Evolutionary conservation across 2,329 filamentous ascomycete species (phyloP), one percentile per base, ranked within the genome.

Genomic region (Sporothrix brunneoviolacea): DNA sequence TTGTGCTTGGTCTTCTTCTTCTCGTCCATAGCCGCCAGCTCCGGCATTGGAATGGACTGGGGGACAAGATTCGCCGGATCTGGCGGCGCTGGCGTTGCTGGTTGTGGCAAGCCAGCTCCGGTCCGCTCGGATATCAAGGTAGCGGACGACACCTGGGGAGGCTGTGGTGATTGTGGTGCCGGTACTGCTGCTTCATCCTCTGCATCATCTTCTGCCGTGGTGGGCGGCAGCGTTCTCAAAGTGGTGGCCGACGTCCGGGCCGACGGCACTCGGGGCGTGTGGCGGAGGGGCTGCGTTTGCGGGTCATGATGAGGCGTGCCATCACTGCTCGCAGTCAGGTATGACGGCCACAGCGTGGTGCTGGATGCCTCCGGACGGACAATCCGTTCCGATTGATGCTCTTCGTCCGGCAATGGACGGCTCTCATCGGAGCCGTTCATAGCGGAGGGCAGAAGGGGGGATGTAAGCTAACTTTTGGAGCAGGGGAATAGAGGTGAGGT

Each of bases 271-370:
- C 33, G 30, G 19, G 21, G 33, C 9, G 15, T 28, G 6, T 28
- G 6, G 10, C 10, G 24, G 24, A 28, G 6, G 24, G n/a, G n/a
- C n/a, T n/a, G n/a, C n/a, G n/a, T n/a, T n/a, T n/a, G n/a, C n/a
- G n/a, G n/a, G n/a, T n/a, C n/a, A n/a, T 51, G 41, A 22, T 53
- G 12, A 30, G 51, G 39, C 45, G 51, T 7, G 45, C 30, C 12
- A n/a, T 46, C 6, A 18, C 49, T 15, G 37, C 39, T 10, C 3
- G 37, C 36, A 6, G 41, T 19, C 18, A 46, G 18, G 38, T 36
- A 41, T 8, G 50, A 44, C 12, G 48, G 48, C 48, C 46, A 48
- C 6, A 48, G 10, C 19, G 46, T 48, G 37, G 22, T 22, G 27
- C 41, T 41, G 19, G 46, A 48, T 19, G 46, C 37, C n/a, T 28